These are phyloP conservation scores for Fusarium oligoseptatum DNA, from an alignment of 2,329 filamentous ascomycete genomes.

Conservation along the genomic window DNA sequence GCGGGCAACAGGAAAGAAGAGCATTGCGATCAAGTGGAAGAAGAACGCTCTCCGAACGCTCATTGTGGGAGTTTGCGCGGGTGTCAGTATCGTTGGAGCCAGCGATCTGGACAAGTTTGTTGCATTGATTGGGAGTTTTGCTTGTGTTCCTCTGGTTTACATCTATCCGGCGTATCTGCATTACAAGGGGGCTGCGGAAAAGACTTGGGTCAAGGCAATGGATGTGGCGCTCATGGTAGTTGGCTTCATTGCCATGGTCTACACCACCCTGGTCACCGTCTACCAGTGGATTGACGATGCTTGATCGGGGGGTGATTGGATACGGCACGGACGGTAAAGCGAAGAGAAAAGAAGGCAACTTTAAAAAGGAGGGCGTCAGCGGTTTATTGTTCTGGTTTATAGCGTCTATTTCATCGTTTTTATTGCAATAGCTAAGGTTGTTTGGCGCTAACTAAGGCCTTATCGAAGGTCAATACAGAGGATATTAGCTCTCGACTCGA, in stretches of 20 bases:
- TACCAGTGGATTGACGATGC: constrained; percentile 51
- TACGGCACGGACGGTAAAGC: constrained; percentile 4
- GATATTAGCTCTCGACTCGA: constrained; percentile 4
- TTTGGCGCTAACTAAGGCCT: constrained; percentile 10
- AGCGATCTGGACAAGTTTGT: constrained; percentile 81
- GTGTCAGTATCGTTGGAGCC: constrained; percentile 73
- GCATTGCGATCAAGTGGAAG: constrained; percentile 77
- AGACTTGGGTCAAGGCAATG: constrained; percentile 65
- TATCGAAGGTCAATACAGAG: constrained; percentile 3
- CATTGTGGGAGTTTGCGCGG: constrained; percentile 70
- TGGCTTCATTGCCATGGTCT: constrained; percentile 76
- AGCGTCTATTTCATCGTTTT: constrained; percentile 5
- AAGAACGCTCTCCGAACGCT: constrained; percentile 76
- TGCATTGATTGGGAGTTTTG: constrained; percentile 78
- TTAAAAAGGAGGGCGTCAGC: constrained; percentile 10
- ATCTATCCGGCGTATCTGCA: constrained; percentile 82
- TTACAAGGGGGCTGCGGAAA: constrained; percentile 74
- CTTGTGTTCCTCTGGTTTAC: constrained; percentile 82
- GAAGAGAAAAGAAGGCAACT: constrained; percentile 34
- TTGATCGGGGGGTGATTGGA: constrained; percentile 11
- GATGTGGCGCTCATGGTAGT: constrained; percentile 74
- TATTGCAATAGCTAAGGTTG: background rate
- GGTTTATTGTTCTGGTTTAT: constrained; percentile 4
- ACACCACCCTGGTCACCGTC: constrained; percentile 74
- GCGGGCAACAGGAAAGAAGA: constrained; percentile 74